Percentiles rank a stretch among this genome's conserved stretches.
These are phyloP conservation scores for Aspergillus panamensis DNA, from an alignment of 495 filamentous ascomycete genomes.

Conservation along the genomic window DNA sequence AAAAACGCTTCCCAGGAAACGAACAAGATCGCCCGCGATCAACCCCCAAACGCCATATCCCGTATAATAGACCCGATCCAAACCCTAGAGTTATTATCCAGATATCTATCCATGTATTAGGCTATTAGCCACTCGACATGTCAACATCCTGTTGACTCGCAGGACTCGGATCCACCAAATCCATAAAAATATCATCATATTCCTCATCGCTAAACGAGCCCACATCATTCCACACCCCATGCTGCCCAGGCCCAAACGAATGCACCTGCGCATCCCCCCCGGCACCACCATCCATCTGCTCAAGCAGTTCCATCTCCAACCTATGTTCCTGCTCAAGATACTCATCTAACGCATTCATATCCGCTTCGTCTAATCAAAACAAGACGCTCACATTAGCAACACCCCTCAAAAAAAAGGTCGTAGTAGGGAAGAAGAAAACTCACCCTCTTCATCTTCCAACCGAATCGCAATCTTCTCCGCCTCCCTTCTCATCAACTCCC, in stretches of 20 bases:
- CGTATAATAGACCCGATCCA: too few species aligned
- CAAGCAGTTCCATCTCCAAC: conserved; percentile 27
- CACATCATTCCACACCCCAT: background rate
- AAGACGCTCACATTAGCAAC: background rate
- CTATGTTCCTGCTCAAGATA: conserved; percentile 33
- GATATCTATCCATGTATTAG: background rate
- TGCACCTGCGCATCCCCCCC: conserved; percentile 14
- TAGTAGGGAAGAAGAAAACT: background rate
- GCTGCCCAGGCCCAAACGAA: background rate
- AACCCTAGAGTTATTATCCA: background rate
- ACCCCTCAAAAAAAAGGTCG: background rate
- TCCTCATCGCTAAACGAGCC: conserved; percentile 52
- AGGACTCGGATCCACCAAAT: conserved; percentile 26
- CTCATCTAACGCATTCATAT: conserved; percentile 32
- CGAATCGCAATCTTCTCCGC: conserved; percentile 27
- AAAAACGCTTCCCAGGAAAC: background rate
- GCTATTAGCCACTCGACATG: conserved; percentile 25
- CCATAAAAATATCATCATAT: conserved; percentile 52
- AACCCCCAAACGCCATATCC: conserved; percentile 7
- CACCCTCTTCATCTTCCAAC: conserved; percentile 26
- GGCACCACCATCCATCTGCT: conserved; percentile 11
- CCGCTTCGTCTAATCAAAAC: conserved; percentile 31
- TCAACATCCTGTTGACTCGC: conserved; percentile 39
- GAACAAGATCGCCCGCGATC: conserved; percentile 3
- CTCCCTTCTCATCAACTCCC: conserved; percentile 41